Conservation (phyloP, 257 asterid genomes). For the Nyctanthes arbortristis region DNA sequence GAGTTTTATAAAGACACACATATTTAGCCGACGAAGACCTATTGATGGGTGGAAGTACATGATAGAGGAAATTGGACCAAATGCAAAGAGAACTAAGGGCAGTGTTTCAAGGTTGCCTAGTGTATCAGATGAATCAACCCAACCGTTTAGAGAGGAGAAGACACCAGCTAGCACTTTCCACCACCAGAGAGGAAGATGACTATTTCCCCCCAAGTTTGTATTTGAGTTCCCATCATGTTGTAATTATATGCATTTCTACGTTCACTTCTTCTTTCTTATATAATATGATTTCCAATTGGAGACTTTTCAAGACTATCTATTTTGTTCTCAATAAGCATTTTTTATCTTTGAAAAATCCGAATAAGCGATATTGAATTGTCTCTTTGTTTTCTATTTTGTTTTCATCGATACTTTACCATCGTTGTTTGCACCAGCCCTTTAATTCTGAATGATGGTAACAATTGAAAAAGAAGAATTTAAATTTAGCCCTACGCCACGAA, state of each 20-base stretch:
- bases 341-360: no score
- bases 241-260: background rate
- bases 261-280: background rate
- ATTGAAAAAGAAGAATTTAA: no score
- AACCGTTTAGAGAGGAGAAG: slow-evolving; percentile 75
- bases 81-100: slow-evolving; percentile 78
- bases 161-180: slow-evolving; percentile 22
- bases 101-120: slow-evolving; percentile 75
- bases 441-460: no score
- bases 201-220: background rate
- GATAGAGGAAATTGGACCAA: slow-evolving; percentile 92
- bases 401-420: no score
- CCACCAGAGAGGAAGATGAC: slow-evolving; percentile 21
- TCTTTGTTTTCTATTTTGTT: no score
- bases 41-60: slow-evolving; percentile 94
- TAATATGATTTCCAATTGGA: background rate
- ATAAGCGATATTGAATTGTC: no score
- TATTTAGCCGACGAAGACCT: no score
- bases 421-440: no score
- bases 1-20: slow-evolving; percentile 83
- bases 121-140: slow-evolving; percentile 81
- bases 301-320: no score
- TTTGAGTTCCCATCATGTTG: background rate
- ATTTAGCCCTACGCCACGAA: background rate
- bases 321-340: no score